phyloP scores from a whole-genome alignment of 2,329 filamentous ascomycete genomes.

The Hymenoscyphus scutula region DNA sequence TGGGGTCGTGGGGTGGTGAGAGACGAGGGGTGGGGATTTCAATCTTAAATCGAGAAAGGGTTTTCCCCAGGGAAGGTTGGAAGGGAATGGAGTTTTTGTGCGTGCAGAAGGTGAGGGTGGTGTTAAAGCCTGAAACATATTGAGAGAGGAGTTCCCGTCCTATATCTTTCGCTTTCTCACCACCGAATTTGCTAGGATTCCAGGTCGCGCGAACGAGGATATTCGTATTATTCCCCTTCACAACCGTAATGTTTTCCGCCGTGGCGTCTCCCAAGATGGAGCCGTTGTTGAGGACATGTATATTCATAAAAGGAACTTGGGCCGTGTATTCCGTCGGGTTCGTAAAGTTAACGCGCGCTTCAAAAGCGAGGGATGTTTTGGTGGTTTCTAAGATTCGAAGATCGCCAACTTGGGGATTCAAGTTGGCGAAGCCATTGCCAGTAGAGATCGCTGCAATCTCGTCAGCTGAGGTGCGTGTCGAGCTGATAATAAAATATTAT shows the following conservation, averaged over 20 bases:
- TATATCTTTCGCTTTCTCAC: constrained; percentile 56
- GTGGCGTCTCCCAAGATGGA: constrained; percentile 74
- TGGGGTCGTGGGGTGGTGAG: constrained; percentile 47
- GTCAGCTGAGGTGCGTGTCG: constrained; percentile 36
- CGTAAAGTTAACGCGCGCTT: constrained; percentile 75
- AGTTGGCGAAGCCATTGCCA: constrained; percentile 45
- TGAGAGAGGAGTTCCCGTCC: constrained; percentile 76
- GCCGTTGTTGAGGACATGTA: constrained; percentile 72
- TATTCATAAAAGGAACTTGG: constrained; percentile 73
- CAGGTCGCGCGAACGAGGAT: constrained; percentile 68
- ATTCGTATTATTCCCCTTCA: constrained; percentile 69
- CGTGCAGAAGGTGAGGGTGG: constrained; percentile 69
- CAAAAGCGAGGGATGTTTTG: constrained; percentile 65
- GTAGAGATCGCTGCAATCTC: constrained; percentile 55
- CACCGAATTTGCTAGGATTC: constrained; percentile 65
- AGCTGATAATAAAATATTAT: constrained; percentile 33
- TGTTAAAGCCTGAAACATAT: constrained; percentile 86
- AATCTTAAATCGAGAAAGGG: constrained; percentile 69
- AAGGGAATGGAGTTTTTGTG: constrained; percentile 72
- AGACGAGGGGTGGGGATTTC: constrained; percentile 71
- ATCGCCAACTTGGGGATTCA: constrained; percentile 65
- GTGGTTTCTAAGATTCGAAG: constrained; percentile 73
- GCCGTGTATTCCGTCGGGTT: constrained; percentile 90
- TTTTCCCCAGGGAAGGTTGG: constrained; percentile 68
- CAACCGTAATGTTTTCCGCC: constrained; percentile 60